Base-by-base conservation (phyloP, 108 stramenopile species). In the Chaetoceros muelleri region DNA sequence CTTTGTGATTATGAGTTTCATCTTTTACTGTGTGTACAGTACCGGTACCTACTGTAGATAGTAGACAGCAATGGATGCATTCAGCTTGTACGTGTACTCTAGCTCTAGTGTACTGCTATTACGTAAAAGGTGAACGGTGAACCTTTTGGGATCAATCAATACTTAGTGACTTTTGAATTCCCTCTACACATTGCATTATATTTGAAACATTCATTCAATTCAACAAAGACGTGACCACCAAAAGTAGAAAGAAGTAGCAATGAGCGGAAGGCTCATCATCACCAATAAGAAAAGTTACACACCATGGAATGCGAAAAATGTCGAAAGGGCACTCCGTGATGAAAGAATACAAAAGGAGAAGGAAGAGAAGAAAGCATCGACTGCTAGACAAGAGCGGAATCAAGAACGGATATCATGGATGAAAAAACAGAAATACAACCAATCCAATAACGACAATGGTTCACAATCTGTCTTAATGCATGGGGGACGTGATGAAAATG, bases 211-310 rank as follows among this genome's bases (percentile, higher is more conserved):
- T n/a, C n/a, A n/a, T n/a, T n/a, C n/a, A n/a, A n/a, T 13, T 10
- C 34, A 40, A 40, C 13, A 40, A 40, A 40, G 34, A 40, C 5
- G 48, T 17, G 48, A 49, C n/a, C n/a, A 49, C 20, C 48, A 3
- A 17, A 55, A 7, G 24, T 5, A 56, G 44, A 23, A 31, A 2
- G 2, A 29, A 44, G 22, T 23, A 2, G 2, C 19, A 56, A 94
- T 94, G 93, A 81, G 79, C 24, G 90, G 94, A 44, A 85, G 94
- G 22, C 79, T 95, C 40, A 77, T 90, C 26, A 93, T 93, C 26
- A 62, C 87, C 22, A 82, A 85, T 1, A 93, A 95, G 57, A 95
- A 95, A 52, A 61, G 71, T 5, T 95, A 93, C 69, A 84, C 88
- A 68, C 90, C 90, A 44, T 93, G 94, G 85, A 87, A 90, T 46